Conservation (phyloP, 192 early-diverging fungal species). For the Backusella tuberculispora region DNA sequence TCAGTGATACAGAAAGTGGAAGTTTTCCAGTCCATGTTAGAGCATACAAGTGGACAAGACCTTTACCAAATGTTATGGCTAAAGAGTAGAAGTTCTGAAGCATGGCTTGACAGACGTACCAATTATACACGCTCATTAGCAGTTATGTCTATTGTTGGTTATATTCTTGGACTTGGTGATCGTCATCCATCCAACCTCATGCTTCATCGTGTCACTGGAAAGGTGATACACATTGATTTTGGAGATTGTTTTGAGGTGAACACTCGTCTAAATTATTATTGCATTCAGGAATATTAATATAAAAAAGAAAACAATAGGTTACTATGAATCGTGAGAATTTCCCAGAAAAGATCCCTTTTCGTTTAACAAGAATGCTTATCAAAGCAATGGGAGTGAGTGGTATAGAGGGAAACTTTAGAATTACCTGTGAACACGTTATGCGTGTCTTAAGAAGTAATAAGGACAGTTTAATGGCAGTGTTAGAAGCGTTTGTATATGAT, state of each 20-base stretch:
- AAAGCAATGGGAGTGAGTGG: conserved; percentile 99
- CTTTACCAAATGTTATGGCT: conserved; percentile 92
- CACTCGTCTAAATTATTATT: background rate
- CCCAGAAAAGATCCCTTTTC: conserved; percentile 98
- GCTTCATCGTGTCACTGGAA: conserved; percentile 85
- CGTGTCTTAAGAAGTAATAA: conserved; percentile 91
- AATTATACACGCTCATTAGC: conserved; percentile 95
- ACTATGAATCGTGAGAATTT: conserved; percentile 95
- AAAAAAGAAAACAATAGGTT: conserved; percentile 51
- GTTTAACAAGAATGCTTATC: conserved; percentile 95
- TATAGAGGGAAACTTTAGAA: conserved; percentile 95
- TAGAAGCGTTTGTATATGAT: conserved; percentile 98
- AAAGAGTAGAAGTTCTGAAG: conserved; percentile 93
- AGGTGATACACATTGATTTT: conserved; percentile 97
- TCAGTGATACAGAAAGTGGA: conserved; percentile 89
- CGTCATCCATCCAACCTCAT: conserved; percentile 96
- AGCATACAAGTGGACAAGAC: conserved; percentile 90
- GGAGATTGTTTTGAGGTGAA: conserved; percentile 96
- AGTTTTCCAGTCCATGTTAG: conserved; percentile 89
- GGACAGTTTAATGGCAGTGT: conserved; percentile 96
- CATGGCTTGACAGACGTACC: conserved; percentile 92
- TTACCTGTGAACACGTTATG: conserved; percentile 98
- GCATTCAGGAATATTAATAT: background rate
- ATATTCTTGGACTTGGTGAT: conserved; percentile 95
- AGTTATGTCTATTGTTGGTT: conserved; percentile 98